Evolutionary conservation across 169 alveolate species (phyloP), one percentile per base, ranked within the genome.

Genomic region (Babesia gibsoni): DNA sequence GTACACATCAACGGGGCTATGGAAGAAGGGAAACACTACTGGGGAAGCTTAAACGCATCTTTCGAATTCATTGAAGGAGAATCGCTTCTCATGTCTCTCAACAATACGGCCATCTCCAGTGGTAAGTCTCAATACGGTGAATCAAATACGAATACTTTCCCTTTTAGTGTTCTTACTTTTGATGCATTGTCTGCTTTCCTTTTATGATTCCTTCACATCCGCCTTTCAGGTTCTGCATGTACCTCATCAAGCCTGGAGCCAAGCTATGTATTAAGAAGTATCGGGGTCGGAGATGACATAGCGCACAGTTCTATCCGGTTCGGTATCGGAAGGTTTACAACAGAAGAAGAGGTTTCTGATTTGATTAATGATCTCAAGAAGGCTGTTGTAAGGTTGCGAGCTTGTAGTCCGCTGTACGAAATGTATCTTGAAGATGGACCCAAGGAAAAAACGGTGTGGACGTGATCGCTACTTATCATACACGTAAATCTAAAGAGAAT

Each of bases 251-350:
- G 94, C 33, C 89, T 95, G 56, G 94, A 92, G 65, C 95, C 95
- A n/a, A 88, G 92, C 27, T 96, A 96, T 83, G 99, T 96, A 7
- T 85, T 97, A 27, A 86, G 98, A 53, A 97, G 98, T 59, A 74
- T 95, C 3, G 99, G 99, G 9, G 96, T 96, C 10, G 91, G 94
- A 12, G 99, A 96, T 67, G 99, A 96, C 41, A 77, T 96, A 66
- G 99, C 99, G 56, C 99, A 96, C 81, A 96, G 99, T 25, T 92
- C 98, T 1, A 73, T 97, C 33, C 91, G 99, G 73, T 94, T 97
- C 69, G 99, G 99, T 18, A 59, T 97, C 30, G 99, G 99, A 23
- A 82, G 99, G 56, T 97, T 96, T 61, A 97, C 99, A 8, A 92
- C 98, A 6, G 96, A 93, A 57, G 94, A 88, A 53, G 99, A 97